Evolutionary conservation across 2,329 filamentous ascomycete genomes (phyloP).

Genomic region (Fusarium haematococcum): DNA sequence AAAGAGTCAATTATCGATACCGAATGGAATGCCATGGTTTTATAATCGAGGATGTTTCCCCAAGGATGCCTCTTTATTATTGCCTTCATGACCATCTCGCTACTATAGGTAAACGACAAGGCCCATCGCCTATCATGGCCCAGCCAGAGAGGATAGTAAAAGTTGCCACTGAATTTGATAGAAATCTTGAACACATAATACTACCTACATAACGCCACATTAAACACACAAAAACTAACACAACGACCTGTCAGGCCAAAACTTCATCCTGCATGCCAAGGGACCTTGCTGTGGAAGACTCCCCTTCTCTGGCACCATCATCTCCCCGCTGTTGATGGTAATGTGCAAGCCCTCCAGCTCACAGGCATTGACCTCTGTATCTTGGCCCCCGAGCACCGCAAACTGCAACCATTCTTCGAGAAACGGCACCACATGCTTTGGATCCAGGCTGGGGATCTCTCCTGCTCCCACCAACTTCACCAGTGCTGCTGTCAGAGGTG

Average conservation of each 20-base stretch:
- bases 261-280: neutral
- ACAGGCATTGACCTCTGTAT: slow-evolving; percentile 40
- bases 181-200: neutral
- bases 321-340: slow-evolving; percentile 47
- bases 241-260: neutral
- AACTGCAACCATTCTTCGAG: slow-evolving; percentile 54
- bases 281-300: neutral
- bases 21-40: neutral
- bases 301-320: slow-evolving; percentile 41
- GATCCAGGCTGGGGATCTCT: slow-evolving; percentile 52
- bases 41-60: neutral
- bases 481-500: slow-evolving; percentile 64
- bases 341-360: slow-evolving; percentile 47
- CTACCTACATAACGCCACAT: neutral
- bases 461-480: slow-evolving; percentile 55
- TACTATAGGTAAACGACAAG: neutral
- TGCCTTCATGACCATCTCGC: neutral
- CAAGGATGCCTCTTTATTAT: neutral
- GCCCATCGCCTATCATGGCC: neutral
- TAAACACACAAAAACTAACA: neutral
- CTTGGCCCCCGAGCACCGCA: slow-evolving; percentile 44
- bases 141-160: neutral
- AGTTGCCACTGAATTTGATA: neutral
- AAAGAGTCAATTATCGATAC: no score
- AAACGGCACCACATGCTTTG: slow-evolving; percentile 54